phyloP scores from a whole-genome alignment of 2,329 filamentous ascomycete species.

The Apiospora sp. region DNA sequence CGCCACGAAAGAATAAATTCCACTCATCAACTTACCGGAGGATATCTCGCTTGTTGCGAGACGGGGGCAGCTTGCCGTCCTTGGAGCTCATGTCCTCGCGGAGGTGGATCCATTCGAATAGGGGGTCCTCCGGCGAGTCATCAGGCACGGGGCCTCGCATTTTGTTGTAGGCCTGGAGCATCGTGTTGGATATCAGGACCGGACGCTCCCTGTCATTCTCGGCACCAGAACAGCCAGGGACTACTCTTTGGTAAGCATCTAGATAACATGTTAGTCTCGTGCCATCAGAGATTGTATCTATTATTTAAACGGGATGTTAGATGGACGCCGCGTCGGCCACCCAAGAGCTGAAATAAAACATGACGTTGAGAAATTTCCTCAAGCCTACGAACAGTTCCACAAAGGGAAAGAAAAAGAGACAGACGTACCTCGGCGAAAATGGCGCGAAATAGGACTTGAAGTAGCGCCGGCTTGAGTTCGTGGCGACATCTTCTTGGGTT shows the following conservation, averaged over 20 bases:
- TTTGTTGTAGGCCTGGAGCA: constrained; percentile 38
- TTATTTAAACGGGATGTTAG: not conserved
- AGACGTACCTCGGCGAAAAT: constrained; percentile 14
- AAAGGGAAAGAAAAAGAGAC: not conserved
- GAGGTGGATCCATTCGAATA: constrained; percentile 37
- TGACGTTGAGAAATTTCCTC: not conserved
- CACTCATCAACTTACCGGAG: constrained; percentile 32
- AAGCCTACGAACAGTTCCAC: not conserved
- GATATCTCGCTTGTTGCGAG: constrained; percentile 29
- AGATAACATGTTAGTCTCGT: not conserved
- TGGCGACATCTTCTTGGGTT: not conserved
- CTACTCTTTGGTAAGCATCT: not conserved
- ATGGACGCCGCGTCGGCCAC: not conserved
- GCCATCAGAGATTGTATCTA: not conserved
- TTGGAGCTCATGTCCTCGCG: constrained; percentile 27
- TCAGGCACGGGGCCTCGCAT: constrained; percentile 39
- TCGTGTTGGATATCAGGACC: constrained; percentile 34
- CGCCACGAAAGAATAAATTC: too few relatives aligned
- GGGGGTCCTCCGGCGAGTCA: constrained; percentile 31
- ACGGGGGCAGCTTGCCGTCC: not conserved
- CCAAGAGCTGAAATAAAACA: not conserved
- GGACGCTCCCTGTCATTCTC: constrained; percentile 22
- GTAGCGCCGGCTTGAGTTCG: not conserved
- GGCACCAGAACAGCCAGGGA: constrained; percentile 35
- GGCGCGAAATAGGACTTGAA: constrained; percentile 21